Evolutionary conservation across 768 basidiomycete genomes (phyloP).

Genomic region (Gloeostereum incarnatum): DNA sequence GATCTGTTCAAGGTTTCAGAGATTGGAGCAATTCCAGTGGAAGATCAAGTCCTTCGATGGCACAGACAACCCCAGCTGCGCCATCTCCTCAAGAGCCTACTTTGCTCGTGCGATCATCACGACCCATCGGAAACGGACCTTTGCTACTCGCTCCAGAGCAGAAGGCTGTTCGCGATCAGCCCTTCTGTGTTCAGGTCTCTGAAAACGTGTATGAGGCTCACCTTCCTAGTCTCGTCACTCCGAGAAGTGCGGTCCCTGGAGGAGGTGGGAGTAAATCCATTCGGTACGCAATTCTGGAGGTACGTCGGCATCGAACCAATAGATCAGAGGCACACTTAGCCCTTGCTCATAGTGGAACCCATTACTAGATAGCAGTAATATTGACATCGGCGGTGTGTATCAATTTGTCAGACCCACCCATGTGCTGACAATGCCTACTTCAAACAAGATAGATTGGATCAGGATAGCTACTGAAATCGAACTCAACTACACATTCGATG

Average conservation of each 20-base stretch:
- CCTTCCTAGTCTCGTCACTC: slow-evolving; percentile 72
- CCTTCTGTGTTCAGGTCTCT: slow-evolving; percentile 38
- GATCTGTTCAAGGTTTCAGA: slow-evolving; percentile 71
- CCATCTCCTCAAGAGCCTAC: slow-evolving; percentile 24
- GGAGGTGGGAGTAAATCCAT: slow-evolving; percentile 59
- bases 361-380: slow-evolving; percentile 82
- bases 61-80: slow-evolving; percentile 13
- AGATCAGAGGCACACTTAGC: not conserved
- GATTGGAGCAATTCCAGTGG: slow-evolving; percentile 62
- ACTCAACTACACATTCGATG: slow-evolving; percentile 87
- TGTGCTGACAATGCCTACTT: not conserved
- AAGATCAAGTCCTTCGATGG: slow-evolving; percentile 40
- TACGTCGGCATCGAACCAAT: slow-evolving; percentile 17
- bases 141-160: slow-evolving; percentile 22
- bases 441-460: slow-evolving; percentile 61
- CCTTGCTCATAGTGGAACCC: slow-evolving; percentile 61
- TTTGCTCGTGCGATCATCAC: slow-evolving; percentile 56
- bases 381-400: slow-evolving; percentile 62
- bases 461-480: slow-evolving; percentile 89
- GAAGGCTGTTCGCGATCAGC: slow-evolving; percentile 17
- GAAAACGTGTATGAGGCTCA: slow-evolving; percentile 65
- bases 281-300: slow-evolving; percentile 81
- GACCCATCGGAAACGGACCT: slow-evolving; percentile 51
- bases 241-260: slow-evolving; percentile 55
- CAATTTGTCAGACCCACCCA: slow-evolving; percentile 2